Evolutionary conservation across 345 rosid species (phyloP), one percentile per base, ranked within the genome.

Genomic region (Lepidium africanum): DNA sequence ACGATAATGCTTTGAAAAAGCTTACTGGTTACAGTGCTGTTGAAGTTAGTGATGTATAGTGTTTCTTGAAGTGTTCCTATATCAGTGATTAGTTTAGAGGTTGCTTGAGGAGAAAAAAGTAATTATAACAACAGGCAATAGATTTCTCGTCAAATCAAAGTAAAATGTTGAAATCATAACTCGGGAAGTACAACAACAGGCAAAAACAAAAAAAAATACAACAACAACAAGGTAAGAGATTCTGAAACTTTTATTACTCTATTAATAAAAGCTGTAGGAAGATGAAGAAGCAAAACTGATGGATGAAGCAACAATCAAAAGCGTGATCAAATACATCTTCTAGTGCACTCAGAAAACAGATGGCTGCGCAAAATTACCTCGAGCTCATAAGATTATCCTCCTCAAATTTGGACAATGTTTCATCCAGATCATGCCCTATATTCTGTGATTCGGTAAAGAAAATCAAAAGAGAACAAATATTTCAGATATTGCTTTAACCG

Each of bases 21-120:
- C 65, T 81, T 12, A 75, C 85, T 30, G 87, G 78, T 50, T 78
- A 46, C 46, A 83, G 90, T 70, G 49, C 69, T 10, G 54, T 82
- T 61, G 76, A 77, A 36, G 58, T 67, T 25, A 60, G 70, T n/a
- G 63, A 62, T 5, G 9, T 27, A 13, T 69, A 69, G 59, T 10
- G 54, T 38, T 38, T 50, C 57, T 32, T 39, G 8, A 10, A 40
- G 9, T 13, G 36, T 16, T 30, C 45, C 48, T 67, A 32, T 17
- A 19, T 5, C 21, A 54, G 15, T 43, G 1, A 42, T 35, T 45
- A 46, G 17, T 13, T 45, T 37, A 57, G 32, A 68, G 32, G n/a
- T 48, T 14, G 10, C 16, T 3, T 56, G 13, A 33, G 38, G 35
- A 41, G 35, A 14, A 55, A 37, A 56, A 19, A 5, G 19, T 16